These are phyloP conservation scores for Golubevia pallescens DNA, from an alignment of 1,284 basidiomycete genomes.

Conservation along the genomic window DNA sequence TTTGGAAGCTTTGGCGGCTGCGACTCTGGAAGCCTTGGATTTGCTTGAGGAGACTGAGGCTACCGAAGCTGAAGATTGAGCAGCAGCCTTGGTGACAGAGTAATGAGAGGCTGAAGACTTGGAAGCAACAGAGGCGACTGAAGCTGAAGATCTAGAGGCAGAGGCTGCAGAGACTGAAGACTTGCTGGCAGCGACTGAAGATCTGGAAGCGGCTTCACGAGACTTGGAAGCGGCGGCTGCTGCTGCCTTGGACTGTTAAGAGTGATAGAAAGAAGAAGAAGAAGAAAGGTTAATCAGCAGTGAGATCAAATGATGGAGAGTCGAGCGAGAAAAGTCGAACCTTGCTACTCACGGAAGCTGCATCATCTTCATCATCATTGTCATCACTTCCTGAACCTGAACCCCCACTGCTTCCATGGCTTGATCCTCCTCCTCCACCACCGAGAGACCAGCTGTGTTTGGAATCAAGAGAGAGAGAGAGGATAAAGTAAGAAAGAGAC, in stretches of 20 bases:
- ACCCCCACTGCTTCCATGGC: slow-evolving; percentile 2
- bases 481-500: background rate
- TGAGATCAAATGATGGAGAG: background rate
- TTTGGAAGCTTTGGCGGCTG: slow-evolving; percentile 12
- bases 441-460: slow-evolving; percentile 6
- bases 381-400: slow-evolving; percentile 4
- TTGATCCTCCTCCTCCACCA: slow-evolving; percentile 18
- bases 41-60: slow-evolving; percentile 25
- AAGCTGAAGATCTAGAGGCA: slow-evolving; percentile 20
- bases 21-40: slow-evolving; percentile 2
- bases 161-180: slow-evolving; percentile 21
- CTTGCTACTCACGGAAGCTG: background rate
- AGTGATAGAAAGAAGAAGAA: background rate
- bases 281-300: background rate
- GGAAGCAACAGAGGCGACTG: slow-evolving; percentile 25
- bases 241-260: slow-evolving; percentile 10
- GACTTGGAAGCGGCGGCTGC: slow-evolving; percentile 20
- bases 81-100: slow-evolving; percentile 29
- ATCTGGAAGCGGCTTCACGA: slow-evolving; percentile 12
- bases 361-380: slow-evolving; percentile 4
- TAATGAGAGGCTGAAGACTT: slow-evolving; percentile 14
- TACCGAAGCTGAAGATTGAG: slow-evolving; percentile 18
- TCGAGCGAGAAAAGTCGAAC: too few species aligned
- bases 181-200: background rate
- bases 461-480: background rate